Percentiles rank a stretch among this genome's conserved stretches.
phyloP scores from a whole-genome alignment of 768 basidiomycete species.

The Auriscalpium vulgare region DNA sequence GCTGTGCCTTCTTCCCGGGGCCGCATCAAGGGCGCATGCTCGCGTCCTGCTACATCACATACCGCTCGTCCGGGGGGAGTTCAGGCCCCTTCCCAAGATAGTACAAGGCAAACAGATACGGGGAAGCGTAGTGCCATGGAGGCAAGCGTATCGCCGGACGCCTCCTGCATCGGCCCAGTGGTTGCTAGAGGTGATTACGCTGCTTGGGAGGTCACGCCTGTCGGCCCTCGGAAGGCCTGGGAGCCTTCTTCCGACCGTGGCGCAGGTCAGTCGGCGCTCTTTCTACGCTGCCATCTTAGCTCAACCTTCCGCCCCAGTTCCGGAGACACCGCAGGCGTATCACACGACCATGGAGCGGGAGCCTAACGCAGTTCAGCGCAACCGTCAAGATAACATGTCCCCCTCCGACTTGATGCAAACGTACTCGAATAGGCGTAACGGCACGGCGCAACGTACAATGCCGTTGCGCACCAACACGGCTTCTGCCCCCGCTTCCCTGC shows the following conservation, averaged over 20 bases:
- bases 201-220: not conserved
- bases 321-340: not conserved
- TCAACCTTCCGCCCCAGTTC: not conserved
- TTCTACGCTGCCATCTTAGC: not conserved
- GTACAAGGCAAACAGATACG: no score
- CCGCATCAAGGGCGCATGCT: no score
- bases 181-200: not conserved
- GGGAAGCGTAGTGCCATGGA: no score
- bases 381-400: no score
- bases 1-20: no score
- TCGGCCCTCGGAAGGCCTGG: not conserved
- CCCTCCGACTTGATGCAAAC: no score
- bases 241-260: not conserved
- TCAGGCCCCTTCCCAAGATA: no score
- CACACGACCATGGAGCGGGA: not conserved
- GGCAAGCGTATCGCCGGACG: no score
- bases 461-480: not conserved
- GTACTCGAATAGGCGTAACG: no score
- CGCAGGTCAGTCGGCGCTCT: not conserved
- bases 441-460: not conserved
- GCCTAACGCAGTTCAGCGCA: not conserved
- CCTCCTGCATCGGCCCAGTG: no score
- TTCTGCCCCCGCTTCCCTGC: slow-evolving; percentile 23
- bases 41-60: no score
- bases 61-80: no score